Evolutionary conservation across 2,329 filamentous ascomycete species (phyloP).

Genomic region (Kalaharituber pfeilii): DNA sequence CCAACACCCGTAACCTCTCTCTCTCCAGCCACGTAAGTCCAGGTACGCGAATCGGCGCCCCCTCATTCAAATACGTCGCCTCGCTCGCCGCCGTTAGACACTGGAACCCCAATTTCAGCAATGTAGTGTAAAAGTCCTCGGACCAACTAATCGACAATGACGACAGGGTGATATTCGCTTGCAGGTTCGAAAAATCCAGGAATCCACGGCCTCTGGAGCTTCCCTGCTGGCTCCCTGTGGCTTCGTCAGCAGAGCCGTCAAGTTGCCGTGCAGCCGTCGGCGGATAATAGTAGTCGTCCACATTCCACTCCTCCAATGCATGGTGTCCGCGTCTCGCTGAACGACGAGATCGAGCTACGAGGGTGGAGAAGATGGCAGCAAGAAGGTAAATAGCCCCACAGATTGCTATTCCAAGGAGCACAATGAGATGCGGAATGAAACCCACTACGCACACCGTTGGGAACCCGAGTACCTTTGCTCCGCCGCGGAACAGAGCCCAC

Average conservation of each 20-base stretch:
- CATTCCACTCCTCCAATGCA: background rate
- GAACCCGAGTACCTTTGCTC: slow-evolving; percentile 37
- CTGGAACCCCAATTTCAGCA: slow-evolving; percentile 72
- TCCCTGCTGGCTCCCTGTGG: slow-evolving; percentile 42
- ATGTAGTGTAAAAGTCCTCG: slow-evolving; percentile 89
- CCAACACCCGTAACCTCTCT: slow-evolving; percentile 61
- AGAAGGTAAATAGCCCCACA: slow-evolving; percentile 63
- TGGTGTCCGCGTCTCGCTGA: slow-evolving; percentile 1
- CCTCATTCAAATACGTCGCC: slow-evolving; percentile 89
- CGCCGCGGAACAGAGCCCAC: slow-evolving; percentile 46
- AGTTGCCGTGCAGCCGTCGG: background rate
- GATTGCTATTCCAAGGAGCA: slow-evolving; percentile 57
- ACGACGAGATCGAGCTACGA: slow-evolving; percentile 38
- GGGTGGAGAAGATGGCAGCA: slow-evolving; percentile 57
- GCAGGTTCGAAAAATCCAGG: slow-evolving; percentile 45
- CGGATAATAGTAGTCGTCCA: background rate
- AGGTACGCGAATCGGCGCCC: slow-evolving; percentile 30
- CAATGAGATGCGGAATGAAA: slow-evolving; percentile 84
- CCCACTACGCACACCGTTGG: slow-evolving; percentile 90
- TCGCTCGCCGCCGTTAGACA: slow-evolving; percentile 86
- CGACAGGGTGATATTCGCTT: slow-evolving; percentile 73
- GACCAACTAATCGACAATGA: slow-evolving; percentile 64
- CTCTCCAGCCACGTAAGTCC: slow-evolving; percentile 64
- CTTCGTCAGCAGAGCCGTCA: slow-evolving; percentile 41
- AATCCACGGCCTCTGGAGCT: background rate